Base-by-base conservation (phyloP, 306 rosid species). In the Datisca glomerata region DNA sequence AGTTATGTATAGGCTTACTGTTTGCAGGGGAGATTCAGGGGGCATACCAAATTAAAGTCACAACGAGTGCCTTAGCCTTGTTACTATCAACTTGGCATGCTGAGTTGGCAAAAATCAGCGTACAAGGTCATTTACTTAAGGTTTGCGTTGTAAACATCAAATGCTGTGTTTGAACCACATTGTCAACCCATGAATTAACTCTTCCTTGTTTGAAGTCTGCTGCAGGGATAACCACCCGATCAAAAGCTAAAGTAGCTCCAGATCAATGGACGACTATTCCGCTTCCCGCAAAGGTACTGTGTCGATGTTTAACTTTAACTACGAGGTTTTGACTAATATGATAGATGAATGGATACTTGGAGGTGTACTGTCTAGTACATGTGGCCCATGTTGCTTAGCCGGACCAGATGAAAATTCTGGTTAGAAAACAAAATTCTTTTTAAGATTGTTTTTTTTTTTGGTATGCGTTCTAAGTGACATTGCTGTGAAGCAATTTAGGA, bases 11-110 rank as follows among this genome's bases (percentile, higher is more conserved):
- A 12, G 50, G 47, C 47, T 40, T 24, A 60, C 31, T 53, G 66
- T 22, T 27, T 67, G 72, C 65, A 87, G 94, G 81, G 41, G 97
- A 87, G 70, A 70, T 87, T 60, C 89, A 69, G 67, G 94, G 97
- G 24, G 89, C 89, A 11, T 87, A 87, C 64, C 93, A 87, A 70
- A 83, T 87, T 60, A 87, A 80, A 68, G 89, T 87, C 55, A 83
- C 93, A 29, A 83, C 97, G 27, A 76, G 76, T 67, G 94, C 94
- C 43, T 69, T 87, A 61, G 89, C 86, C 53, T 66, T 87, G 66
- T 56, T 87, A 75, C 71, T 83, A 41, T 43, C 66, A 47, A 67
- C 86, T 3, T 63, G 74, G 50, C 94, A 83, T 47, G 45, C 64
- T 49, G 83, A 83, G 73, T 49, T 87, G 23, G 66, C 51, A 35